Evolutionary conservation across 495 filamentous ascomycete genomes (phyloP).

Genomic region (Cercophora samala): DNA sequence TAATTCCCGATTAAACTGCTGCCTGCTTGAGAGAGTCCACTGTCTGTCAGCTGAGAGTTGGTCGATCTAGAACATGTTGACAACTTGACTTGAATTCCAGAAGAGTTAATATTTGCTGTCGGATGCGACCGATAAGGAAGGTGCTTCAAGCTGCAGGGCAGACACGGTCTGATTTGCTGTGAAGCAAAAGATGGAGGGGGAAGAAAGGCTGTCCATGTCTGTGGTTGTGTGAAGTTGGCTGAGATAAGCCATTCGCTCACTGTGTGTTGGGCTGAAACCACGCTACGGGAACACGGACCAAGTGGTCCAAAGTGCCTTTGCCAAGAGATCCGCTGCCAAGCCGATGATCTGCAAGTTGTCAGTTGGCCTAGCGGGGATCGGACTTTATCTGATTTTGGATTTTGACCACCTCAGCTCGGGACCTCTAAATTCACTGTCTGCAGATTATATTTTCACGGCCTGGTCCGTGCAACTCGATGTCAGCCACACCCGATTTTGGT

Average conservation of each 20-base stretch:
- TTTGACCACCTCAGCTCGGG: too few relatives aligned
- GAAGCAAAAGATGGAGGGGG: background rate
- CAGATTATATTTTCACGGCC: too few relatives aligned
- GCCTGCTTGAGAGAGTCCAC: background rate
- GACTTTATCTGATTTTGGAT: background rate
- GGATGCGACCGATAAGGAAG: background rate
- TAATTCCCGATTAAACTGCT: background rate
- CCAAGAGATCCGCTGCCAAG: background rate
- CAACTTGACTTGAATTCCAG: background rate
- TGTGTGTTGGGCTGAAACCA: slow-evolving; percentile 3
- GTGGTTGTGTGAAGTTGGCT: background rate
- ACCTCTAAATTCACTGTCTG: too few relatives aligned
- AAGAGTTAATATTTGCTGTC: background rate
- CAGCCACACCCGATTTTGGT: too few relatives aligned
- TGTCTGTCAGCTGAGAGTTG: slow-evolving; percentile 1
- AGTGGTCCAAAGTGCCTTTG: background rate
- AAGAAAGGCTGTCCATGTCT: background rate
- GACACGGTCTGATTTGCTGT: background rate
- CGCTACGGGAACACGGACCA: slow-evolving; percentile 1
- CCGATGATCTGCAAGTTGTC: background rate
- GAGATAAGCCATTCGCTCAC: background rate
- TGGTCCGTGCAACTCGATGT: too few relatives aligned
- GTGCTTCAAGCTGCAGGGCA: background rate
- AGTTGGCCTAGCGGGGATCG: background rate
- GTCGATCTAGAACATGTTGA: background rate